Conservation (phyloP, 2,329 filamentous ascomycete genomes). For the Trichoderma gracile region DNA sequence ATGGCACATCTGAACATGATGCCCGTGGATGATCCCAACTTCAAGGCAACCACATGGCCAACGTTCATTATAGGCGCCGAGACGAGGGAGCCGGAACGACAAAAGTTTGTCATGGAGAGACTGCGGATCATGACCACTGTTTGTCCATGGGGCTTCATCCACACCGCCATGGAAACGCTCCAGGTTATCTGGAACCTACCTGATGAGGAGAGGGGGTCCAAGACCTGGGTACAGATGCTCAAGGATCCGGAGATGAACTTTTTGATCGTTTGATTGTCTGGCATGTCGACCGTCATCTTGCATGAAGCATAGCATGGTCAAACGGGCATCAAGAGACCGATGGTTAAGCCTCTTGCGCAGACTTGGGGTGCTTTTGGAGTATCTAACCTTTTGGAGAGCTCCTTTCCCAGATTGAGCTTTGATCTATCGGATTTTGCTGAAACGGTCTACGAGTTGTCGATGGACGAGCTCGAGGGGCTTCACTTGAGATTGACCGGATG, state of each 20-base stretch:
- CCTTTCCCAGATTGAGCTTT: neutral
- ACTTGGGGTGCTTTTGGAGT: neutral
- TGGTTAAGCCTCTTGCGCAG: neutral
- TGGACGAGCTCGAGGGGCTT: neutral
- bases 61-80: conserved; percentile 58
- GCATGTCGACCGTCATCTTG: neutral
- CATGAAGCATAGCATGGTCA: neutral
- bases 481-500: neutral
- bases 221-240: conserved; percentile 48
- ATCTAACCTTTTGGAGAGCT: no score
- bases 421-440: neutral
- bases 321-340: neutral
- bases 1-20: conserved; percentile 50
- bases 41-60: conserved; percentile 60
- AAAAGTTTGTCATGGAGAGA: conserved; percentile 52
- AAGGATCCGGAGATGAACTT: conserved; percentile 46
- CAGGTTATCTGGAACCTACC: conserved; percentile 47
- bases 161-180: conserved; percentile 49
- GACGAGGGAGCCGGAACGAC: conserved; percentile 44
- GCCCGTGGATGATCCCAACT: conserved; percentile 50
- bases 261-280: conserved; percentile 45
- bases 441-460: neutral
- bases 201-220: conserved; percentile 33
- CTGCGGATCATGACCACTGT: conserved; percentile 43
- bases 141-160: conserved; percentile 52